Conservation (phyloP, 1,139 yeast species). For the Candida pseudocylindracea region DNA sequence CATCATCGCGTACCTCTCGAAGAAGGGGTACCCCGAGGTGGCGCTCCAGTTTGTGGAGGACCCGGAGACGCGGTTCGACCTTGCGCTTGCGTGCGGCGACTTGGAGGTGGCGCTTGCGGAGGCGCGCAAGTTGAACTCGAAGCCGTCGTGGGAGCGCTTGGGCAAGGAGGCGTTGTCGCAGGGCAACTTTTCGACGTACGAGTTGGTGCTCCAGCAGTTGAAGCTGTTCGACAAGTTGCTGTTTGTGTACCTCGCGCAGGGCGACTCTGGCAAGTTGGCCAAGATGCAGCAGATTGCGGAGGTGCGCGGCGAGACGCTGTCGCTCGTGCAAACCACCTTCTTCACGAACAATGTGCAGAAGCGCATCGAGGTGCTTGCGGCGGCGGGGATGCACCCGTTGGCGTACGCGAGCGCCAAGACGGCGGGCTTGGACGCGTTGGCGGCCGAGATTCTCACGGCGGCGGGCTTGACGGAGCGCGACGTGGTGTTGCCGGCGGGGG, state of each 20-base stretch:
- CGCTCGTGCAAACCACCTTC: slow-evolving; percentile 66
- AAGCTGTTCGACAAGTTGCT: slow-evolving; percentile 76
- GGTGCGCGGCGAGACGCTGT: slow-evolving; percentile 61
- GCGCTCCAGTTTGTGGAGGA: slow-evolving; percentile 95
- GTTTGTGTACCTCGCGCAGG: slow-evolving; percentile 67
- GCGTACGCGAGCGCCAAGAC: slow-evolving; percentile 89
- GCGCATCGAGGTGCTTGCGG: slow-evolving; percentile 53
- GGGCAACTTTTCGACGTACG: slow-evolving; percentile 75
- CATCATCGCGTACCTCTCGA: slow-evolving; percentile 84
- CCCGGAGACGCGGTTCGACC: slow-evolving; percentile 86
- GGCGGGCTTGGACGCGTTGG: slow-evolving; percentile 59
- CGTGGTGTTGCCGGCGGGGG: slow-evolving; percentile 45
- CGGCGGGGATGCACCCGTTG: slow-evolving; percentile 66
- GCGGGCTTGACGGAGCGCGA: slow-evolving; percentile 33
- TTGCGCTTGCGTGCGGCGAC: slow-evolving; percentile 88
- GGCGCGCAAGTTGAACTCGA: slow-evolving; percentile 55
- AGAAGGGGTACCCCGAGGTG: slow-evolving; percentile 84
- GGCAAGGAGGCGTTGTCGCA: slow-evolving; percentile 77
- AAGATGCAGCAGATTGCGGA: slow-evolving; percentile 87
- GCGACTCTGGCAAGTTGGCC: slow-evolving; percentile 49
- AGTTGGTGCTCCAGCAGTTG: slow-evolving; percentile 73
- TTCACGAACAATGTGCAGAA: slow-evolving; percentile 57
- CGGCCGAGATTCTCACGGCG: slow-evolving; percentile 48
- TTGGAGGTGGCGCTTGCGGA: slow-evolving; percentile 72
- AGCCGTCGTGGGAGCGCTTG: slow-evolving; percentile 58